phyloP scores from a whole-genome alignment of 2,329 filamentous ascomycete species.

The Colletotrichum lini region DNA sequence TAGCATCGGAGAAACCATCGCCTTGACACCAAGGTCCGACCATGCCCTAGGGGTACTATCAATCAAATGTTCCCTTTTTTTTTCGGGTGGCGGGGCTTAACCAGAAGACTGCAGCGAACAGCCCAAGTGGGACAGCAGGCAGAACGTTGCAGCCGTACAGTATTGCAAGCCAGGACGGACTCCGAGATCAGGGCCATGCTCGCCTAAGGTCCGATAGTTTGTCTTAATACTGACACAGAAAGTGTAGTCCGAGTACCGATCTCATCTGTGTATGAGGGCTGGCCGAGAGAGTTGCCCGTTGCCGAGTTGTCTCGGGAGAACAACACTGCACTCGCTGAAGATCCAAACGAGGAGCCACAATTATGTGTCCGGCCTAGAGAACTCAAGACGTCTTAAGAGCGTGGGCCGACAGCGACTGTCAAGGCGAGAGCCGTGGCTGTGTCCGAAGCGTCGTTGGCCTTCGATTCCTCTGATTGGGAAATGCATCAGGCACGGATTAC shows the following conservation, averaged over 20 bases:
- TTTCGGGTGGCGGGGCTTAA: background rate
- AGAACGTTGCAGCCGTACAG: background rate
- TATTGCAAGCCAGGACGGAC: background rate
- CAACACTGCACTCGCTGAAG: background rate
- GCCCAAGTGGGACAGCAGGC: background rate
- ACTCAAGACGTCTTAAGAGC: constrained; percentile 5
- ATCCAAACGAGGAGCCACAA: background rate
- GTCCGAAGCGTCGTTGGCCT: background rate
- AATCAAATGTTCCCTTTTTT: background rate
- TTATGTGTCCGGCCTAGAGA: background rate
- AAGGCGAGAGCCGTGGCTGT: background rate
- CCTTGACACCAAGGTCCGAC: no score
- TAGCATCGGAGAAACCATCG: background rate
- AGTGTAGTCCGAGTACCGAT: background rate
- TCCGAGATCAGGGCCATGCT: background rate
- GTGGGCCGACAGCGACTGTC: constrained; percentile 4
- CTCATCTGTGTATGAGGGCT: background rate
- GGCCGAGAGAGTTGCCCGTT: background rate
- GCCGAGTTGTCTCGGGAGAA: background rate
- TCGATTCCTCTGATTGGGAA: background rate
- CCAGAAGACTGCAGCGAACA: background rate
- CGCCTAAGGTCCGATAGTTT: no score
- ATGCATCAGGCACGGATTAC: background rate
- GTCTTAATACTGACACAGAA: background rate
- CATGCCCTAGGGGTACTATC: background rate